phyloP scores from a whole-genome alignment of 2,329 filamentous ascomycete species.

The Saccharata proteae region DNA sequence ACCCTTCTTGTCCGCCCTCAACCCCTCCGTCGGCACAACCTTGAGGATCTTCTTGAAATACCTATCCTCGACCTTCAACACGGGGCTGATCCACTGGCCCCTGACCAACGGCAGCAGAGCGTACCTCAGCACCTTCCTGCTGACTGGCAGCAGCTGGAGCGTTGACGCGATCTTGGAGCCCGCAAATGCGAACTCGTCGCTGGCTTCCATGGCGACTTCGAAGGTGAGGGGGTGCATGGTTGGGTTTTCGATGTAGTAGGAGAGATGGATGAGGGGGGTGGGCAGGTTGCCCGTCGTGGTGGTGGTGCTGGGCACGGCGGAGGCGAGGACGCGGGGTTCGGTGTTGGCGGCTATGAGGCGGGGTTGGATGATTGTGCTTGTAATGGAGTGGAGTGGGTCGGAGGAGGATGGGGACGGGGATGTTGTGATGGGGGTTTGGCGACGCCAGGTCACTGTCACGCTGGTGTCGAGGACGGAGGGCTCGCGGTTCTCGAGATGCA shows the following conservation, averaged over 20 bases:
- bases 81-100: conserved; percentile 59
- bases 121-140: conserved; percentile 61
- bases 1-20: conserved; percentile 41
- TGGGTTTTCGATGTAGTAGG: conserved; percentile 79
- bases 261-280: conserved; percentile 30
- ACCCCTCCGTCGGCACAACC: conserved; percentile 66
- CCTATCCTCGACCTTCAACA: conserved; percentile 68
- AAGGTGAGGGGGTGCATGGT: conserved; percentile 93
- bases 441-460: conserved; percentile 67
- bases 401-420: conserved; percentile 17
- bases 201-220: conserved; percentile 81
- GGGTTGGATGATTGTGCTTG: conserved; percentile 54
- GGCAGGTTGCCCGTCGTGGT: conserved; percentile 12
- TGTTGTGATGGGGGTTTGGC: conserved; percentile 24
- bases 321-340: conserved; percentile 71
- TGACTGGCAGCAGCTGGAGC: conserved; percentile 71
- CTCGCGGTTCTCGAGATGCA: conserved; percentile 68
- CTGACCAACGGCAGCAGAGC: conserved; percentile 53
- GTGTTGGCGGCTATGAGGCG: conserved; percentile 68
- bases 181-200: conserved; percentile 84
- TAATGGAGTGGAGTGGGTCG: conserved; percentile 33
- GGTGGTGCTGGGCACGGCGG: conserved; percentile 24
- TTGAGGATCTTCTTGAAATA: conserved; percentile 88
- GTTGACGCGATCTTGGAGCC: conserved; percentile 73
- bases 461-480: conserved; percentile 62